phyloP scores from a whole-genome alignment of 2,329 filamentous ascomycete genomes.

The Nannizziopsis arthrosporioides region DNA sequence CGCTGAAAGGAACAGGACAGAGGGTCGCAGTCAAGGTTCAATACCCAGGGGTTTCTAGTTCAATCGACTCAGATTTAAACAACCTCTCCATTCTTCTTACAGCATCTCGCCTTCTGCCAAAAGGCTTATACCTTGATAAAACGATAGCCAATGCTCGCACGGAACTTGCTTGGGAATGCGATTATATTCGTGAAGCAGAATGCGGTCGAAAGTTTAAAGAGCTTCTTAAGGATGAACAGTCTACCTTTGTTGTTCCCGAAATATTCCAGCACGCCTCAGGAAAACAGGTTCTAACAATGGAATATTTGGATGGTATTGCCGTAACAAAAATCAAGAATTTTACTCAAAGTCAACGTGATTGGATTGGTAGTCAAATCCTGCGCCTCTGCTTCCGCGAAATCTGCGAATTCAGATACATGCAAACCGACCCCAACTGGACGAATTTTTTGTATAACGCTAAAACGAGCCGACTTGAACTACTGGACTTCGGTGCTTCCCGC shows the following conservation, averaged over 20 bases:
- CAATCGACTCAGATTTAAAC: constrained; percentile 91
- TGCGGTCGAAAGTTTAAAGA: constrained; percentile 65
- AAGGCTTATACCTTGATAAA: constrained; percentile 87
- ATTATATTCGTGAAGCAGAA: constrained; percentile 79
- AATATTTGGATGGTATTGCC: constrained; percentile 73
- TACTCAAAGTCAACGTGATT: constrained; percentile 75
- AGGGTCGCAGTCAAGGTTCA: constrained; percentile 91
- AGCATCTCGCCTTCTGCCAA: constrained; percentile 78
- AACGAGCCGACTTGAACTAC: constrained; percentile 65
- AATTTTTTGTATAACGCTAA: constrained; percentile 84
- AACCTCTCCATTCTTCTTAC: constrained; percentile 85
- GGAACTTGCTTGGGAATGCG: constrained; percentile 93
- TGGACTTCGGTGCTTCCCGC: constrained; percentile 89
- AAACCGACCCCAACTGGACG: constrained; percentile 98
- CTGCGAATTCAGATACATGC: constrained; percentile 93
- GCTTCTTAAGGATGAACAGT: constrained; percentile 61
- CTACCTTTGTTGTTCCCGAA: constrained; percentile 66
- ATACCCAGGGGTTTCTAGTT: constrained; percentile 89
- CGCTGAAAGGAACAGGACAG: constrained; percentile 60
- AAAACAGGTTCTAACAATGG: constrained; percentile 80
- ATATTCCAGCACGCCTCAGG: constrained; percentile 71
- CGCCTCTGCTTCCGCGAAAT: constrained; percentile 88
- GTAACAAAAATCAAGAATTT: constrained; percentile 71
- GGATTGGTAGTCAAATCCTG: constrained; percentile 90
- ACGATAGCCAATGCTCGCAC: constrained; percentile 90